These are phyloP conservation scores for Candolleomyces eurysporus DNA, from an alignment of 768 basidiomycete genomes.

Conservation along the genomic window DNA sequence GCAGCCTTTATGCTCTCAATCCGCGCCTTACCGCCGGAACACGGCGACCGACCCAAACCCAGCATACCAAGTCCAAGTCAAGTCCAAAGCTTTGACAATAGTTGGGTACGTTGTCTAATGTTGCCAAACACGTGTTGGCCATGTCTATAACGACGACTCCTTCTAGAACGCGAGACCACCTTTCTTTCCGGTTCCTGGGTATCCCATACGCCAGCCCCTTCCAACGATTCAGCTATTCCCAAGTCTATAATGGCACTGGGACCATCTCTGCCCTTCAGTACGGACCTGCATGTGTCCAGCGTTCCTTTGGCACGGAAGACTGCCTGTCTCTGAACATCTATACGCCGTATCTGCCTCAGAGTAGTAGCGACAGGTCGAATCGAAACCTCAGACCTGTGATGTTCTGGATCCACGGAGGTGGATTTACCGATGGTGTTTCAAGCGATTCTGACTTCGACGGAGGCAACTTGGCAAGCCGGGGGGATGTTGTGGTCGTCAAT, in stretches of 20 bases:
- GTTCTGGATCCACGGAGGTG: slow-evolving; percentile 53
- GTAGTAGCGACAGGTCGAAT: slow-evolving; percentile 8
- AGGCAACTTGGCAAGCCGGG: slow-evolving; percentile 41
- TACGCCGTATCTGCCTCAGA: slow-evolving; percentile 34
- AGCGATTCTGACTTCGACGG: slow-evolving; percentile 42
- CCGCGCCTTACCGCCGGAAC: slow-evolving; percentile 26
- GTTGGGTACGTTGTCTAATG: slow-evolving; percentile 17
- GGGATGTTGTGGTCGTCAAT: slow-evolving; percentile 24
- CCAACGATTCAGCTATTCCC: slow-evolving; percentile 43
- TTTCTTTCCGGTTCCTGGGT: slow-evolving; percentile 51
- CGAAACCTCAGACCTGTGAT: slow-evolving; percentile 37
- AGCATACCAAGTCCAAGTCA: slow-evolving; percentile 23
- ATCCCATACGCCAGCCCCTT: slow-evolving; percentile 48
- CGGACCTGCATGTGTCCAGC: slow-evolving; percentile 32
- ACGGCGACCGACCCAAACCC: slow-evolving; percentile 20
- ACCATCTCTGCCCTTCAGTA: slow-evolving; percentile 28
- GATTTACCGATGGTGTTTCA: slow-evolving; percentile 39
- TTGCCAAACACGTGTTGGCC: not conserved
- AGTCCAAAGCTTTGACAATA: slow-evolving; percentile 20
- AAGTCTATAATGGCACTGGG: slow-evolving; percentile 23
- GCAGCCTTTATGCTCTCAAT: slow-evolving; percentile 26
- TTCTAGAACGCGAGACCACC: slow-evolving; percentile 42
- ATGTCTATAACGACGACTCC: not conserved
- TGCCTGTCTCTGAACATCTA: slow-evolving; percentile 49
- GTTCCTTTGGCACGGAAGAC: slow-evolving; percentile 31